phyloP scores from a whole-genome alignment of 208 protist species.

The Leishmania amazonensis region DNA sequence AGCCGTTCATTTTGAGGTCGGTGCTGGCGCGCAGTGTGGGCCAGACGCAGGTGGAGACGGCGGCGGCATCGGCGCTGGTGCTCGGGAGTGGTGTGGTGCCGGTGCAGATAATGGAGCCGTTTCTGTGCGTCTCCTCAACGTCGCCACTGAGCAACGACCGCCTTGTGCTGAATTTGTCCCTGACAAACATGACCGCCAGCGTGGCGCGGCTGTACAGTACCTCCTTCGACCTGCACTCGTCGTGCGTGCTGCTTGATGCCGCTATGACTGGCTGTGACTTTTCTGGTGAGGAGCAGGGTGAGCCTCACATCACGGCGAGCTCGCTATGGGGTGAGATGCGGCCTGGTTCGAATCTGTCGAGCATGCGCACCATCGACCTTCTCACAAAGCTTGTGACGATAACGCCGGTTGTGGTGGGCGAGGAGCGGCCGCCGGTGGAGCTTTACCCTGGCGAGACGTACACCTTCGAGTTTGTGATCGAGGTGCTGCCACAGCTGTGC shows the following conservation, averaged over 20 bases:
- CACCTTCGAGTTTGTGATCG: slow-evolving; percentile 79
- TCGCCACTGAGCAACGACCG: slow-evolving; percentile 55
- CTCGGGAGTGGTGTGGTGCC: slow-evolving; percentile 56
- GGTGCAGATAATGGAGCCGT: slow-evolving; percentile 32
- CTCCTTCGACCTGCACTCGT: slow-evolving; percentile 72
- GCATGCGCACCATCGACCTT: slow-evolving; percentile 56
- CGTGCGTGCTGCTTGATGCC: slow-evolving; percentile 34
- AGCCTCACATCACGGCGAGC: slow-evolving; percentile 25
- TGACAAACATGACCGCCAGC: slow-evolving; percentile 50
- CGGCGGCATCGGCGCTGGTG: slow-evolving; percentile 22
- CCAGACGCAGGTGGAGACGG: slow-evolving; percentile 30
- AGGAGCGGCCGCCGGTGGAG: slow-evolving; percentile 51
- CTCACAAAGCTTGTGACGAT: slow-evolving; percentile 58
- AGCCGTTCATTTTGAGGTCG: slow-evolving; percentile 27
- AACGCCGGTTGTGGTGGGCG: slow-evolving; percentile 63
- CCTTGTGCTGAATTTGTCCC: slow-evolving; percentile 61
- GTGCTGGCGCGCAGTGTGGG: slow-evolving; percentile 34
- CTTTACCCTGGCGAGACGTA: slow-evolving; percentile 73
- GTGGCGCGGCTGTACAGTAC: slow-evolving; percentile 53
- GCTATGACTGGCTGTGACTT: slow-evolving; percentile 4
- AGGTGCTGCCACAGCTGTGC: slow-evolving; percentile 74
- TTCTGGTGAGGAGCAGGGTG: background rate
- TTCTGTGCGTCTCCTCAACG: slow-evolving; percentile 54
- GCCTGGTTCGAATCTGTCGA: slow-evolving; percentile 40
- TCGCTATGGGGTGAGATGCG: slow-evolving; percentile 51